Percentiles rank a stretch among this genome's conserved stretches.
Conservation (phyloP, 75 land plant genomes). For the Cupressus sempervirens region DNA sequence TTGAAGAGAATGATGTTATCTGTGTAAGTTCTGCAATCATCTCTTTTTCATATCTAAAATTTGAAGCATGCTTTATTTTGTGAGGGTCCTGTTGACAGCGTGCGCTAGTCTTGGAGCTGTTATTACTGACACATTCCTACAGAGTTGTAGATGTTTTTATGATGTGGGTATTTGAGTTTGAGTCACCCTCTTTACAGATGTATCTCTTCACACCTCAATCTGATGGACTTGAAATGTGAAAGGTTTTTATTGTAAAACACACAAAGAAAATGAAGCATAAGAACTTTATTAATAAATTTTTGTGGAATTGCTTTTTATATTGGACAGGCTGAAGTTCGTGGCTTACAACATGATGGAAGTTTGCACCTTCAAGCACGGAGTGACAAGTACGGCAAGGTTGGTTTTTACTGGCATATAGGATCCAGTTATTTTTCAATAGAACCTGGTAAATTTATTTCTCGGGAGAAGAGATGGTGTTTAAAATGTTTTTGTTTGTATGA, state of each 20-base stretch:
- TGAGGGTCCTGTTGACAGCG: too few relatives aligned
- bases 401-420: not conserved
- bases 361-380: conserved; percentile 94
- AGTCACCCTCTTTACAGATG: too few relatives aligned
- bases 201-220: too few relatives aligned
- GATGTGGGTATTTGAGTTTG: too few relatives aligned
- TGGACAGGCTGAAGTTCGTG: conserved; percentile 93
- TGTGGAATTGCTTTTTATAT: not conserved
- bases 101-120: too few relatives aligned
- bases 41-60: not conserved
- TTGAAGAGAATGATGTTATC: conserved; percentile 87
- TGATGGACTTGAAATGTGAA: not conserved
- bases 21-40: conserved; percentile 59
- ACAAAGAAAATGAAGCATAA: not conserved
- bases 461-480: not conserved
- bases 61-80: too few relatives aligned
- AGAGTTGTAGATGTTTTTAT: too few relatives aligned
- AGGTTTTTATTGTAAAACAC: not conserved
- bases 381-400: conserved; percentile 95
- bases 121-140: too few relatives aligned
- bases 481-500: not conserved
- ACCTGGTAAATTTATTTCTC: not conserved
- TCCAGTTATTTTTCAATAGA: not conserved
- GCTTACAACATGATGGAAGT: conserved; percentile 85
- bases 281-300: not conserved